Percentiles rank a stretch among this genome's conserved stretches.
Conservation (phyloP, 2,329 filamentous ascomycete species). For the Colletotrichum kahawae region DNA sequence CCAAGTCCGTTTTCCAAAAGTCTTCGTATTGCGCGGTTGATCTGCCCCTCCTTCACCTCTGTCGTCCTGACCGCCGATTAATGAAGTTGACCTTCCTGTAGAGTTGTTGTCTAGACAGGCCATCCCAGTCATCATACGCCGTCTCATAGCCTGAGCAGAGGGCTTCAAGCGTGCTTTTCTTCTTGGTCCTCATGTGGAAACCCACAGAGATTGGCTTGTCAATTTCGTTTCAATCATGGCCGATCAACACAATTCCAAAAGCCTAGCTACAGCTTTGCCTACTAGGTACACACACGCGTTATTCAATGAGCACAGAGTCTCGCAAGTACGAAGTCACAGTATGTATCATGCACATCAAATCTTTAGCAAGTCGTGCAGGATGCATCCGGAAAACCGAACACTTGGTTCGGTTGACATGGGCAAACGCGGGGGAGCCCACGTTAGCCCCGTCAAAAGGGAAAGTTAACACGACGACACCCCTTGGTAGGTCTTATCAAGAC, state of each 20-base stretch:
- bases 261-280: too few species aligned
- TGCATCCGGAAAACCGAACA: background rate
- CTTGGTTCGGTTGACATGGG: background rate
- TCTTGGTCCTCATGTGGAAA: background rate
- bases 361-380: background rate
- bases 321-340: background rate
- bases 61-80: background rate
- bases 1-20: background rate
- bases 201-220: fast-evolving
- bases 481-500: background rate
- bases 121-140: background rate
- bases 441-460: background rate
- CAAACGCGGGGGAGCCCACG: background rate
- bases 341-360: background rate
- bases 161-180: too few species aligned
- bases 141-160: background rate
- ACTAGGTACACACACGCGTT: fast-evolving
- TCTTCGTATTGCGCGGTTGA: background rate
- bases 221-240: fast-evolving
- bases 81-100: background rate
- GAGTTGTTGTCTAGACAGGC: background rate
- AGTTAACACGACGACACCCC: background rate
- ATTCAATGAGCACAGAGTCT: background rate
- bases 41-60: background rate
- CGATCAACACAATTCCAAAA: background rate